Conservation (phyloP, 2,329 filamentous ascomycete species). For the Neofusicoccum ribis region DNA sequence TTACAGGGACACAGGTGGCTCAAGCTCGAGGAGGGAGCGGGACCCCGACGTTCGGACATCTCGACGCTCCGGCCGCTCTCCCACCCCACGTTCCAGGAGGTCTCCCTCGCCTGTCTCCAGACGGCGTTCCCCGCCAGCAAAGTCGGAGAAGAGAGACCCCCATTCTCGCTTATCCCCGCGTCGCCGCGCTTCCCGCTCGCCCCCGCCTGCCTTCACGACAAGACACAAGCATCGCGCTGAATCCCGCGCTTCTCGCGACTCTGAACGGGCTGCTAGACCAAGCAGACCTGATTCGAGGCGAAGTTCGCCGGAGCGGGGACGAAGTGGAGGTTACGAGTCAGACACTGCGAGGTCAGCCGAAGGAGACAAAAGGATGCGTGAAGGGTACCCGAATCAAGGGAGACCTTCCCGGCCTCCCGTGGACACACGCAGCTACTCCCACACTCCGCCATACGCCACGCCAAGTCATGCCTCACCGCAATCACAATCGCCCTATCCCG, state of each 20-base stretch:
- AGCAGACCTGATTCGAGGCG: constrained; percentile 27
- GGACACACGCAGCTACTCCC: constrained; percentile 52
- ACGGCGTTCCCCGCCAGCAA: constrained; percentile 29
- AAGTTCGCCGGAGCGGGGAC: constrained; percentile 31
- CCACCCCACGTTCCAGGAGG: constrained; percentile 32
- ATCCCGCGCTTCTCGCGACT: constrained; percentile 25
- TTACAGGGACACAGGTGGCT: constrained; percentile 2
- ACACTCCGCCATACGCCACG: constrained; percentile 58
- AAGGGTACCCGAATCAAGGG: constrained; percentile 36
- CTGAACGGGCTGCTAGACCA: constrained; percentile 22
- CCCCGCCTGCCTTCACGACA: constrained; percentile 26
- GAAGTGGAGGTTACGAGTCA: constrained; percentile 33
- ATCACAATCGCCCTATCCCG: constrained; percentile 60
- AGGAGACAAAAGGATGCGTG: constrained; percentile 32
- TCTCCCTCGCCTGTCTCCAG: constrained; percentile 29
- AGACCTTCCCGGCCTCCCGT: constrained; percentile 43
- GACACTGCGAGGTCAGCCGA: constrained; percentile 32
- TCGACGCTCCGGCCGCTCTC: constrained; percentile 31
- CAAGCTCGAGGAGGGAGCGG: constrained; percentile 14
- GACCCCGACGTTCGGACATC: constrained; percentile 27
- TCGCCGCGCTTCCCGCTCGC: constrained; percentile 31
- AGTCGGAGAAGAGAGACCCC: constrained; percentile 26
- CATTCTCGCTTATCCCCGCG: constrained; percentile 30
- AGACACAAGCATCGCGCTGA: constrained; percentile 23
- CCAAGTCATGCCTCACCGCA: constrained; percentile 63